Evolutionary conservation across 2,329 filamentous ascomycete genomes (phyloP), one percentile per base, ranked within the genome.

Genomic region (Didymosphaeria variabile): DNA sequence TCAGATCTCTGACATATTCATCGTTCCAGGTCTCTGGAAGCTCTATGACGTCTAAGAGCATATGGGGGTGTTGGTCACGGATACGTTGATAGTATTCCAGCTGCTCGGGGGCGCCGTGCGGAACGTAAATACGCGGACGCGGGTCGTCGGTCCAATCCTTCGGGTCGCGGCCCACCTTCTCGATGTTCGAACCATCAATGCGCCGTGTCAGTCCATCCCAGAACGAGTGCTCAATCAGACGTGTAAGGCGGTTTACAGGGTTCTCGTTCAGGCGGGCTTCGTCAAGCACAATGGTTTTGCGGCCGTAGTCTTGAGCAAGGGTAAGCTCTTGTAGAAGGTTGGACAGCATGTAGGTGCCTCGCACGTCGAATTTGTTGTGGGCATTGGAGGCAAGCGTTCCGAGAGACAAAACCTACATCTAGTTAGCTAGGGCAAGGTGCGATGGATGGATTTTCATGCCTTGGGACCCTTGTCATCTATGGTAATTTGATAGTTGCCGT

Each of bases 111-210:
- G 91, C 93, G 26, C 92, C 92, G 38, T 82, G 83, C 0, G 95
- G 95, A 21, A 99, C 85, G 77, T 99, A 99, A 67, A 99, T 96
- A 53, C 95, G 89, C 2, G 94, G 94, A 17, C 92, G 88, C 6
- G 93, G 94, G 72, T 98, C 91, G 59, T 86, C 86, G 1, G 94
- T 98, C 93, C 94, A 97, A 78, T 98, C 94, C 79, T 99, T 98
- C 45, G 94, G 92, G 74, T 99, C 95, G 65, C 84, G 87, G 21
- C 92, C 95, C 19, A 95, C 94, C 66, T 93, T 83, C 61, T 94
- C 92, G 70, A 99, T 92, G 73, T 89, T 92, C 47, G 90, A 92
- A 10, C 90, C 92, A 79, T 99, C 95, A 68, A 98, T 97, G 12
- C 91, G 88, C 62, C 95, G 87, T 4, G 94, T 98, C 67, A 99